Conservation (phyloP, 2,329 filamentous ascomycete species). For the Amphichorda felina region DNA sequence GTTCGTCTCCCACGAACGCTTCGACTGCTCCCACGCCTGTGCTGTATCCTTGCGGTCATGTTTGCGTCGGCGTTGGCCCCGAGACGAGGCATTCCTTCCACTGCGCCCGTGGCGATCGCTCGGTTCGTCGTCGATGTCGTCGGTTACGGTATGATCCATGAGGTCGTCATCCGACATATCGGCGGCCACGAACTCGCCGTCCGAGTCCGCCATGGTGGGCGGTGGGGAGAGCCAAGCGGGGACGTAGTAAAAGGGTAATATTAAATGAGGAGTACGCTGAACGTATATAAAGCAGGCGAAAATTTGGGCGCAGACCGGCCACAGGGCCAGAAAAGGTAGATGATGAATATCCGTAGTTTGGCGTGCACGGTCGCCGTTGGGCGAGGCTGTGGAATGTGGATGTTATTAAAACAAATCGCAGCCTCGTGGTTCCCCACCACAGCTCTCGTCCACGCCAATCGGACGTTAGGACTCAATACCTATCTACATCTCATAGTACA, state of each 20-base stretch:
- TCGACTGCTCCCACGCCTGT: slow-evolving; percentile 55
- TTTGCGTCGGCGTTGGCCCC: slow-evolving; percentile 11
- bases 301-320: background rate
- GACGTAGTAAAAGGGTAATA: background rate
- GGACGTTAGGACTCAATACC: no score
- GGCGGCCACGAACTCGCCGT: slow-evolving; percentile 56
- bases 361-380: no score
- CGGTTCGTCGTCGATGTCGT: slow-evolving; percentile 18
- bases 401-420: no score
- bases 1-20: slow-evolving; percentile 60
- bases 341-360: no score
- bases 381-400: no score
- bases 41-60: slow-evolving; percentile 23
- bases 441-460: no score
- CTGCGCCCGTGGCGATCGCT: slow-evolving; percentile 8
- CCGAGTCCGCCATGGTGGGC: slow-evolving; percentile 54
- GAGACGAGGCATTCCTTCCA: background rate
- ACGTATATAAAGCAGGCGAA: no score
- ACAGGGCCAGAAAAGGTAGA: no score
- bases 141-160: slow-evolving; percentile 32
- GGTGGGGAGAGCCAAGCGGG: background rate
- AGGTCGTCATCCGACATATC: slow-evolving; percentile 56
- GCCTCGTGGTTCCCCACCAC: no score
- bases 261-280: no score
- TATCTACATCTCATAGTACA: no score